These are phyloP conservation scores for Cercospora zeae-maydis DNA, from an alignment of 2,329 filamentous ascomycete species.

Conservation along the genomic window DNA sequence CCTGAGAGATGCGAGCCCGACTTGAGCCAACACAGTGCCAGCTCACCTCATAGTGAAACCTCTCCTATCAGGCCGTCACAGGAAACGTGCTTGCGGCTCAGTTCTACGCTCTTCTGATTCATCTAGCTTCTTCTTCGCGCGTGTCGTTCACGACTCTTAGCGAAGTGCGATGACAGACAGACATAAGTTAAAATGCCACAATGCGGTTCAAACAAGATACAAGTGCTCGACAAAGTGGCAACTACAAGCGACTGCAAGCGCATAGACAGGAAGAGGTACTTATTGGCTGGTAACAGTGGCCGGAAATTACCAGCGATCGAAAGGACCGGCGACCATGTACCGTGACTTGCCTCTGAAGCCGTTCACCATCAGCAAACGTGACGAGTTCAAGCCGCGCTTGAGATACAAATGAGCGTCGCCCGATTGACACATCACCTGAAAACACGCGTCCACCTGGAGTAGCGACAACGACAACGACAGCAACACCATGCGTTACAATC, in stretches of 20 bases:
- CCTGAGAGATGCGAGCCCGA: not conserved
- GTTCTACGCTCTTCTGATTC: not conserved
- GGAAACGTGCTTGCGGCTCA: not conserved
- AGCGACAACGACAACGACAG: not conserved
- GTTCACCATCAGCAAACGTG: not conserved
- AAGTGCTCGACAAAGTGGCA: not conserved
- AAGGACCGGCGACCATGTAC: not conserved
- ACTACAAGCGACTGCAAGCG: not conserved
- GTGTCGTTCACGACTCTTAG: not conserved
- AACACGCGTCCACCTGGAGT: not conserved
- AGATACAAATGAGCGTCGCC: not conserved
- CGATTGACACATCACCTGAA: not conserved
- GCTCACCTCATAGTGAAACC: slow-evolving; percentile 1
- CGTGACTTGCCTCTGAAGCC: not conserved
- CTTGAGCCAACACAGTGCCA: slow-evolving; percentile 1
- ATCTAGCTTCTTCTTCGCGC: not conserved
- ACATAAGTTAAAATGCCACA: not conserved
- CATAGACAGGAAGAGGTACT: not conserved
- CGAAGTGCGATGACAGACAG: not conserved
- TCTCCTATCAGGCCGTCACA: not conserved
- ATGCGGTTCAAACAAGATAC: not conserved
- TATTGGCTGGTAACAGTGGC: not conserved
- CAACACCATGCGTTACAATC: slow-evolving; percentile 12
- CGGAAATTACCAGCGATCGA: not conserved
- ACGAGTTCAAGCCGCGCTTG: not conserved